Evolutionary conservation across 352 stramenopile genomes (phyloP).

Genomic region (Globisporangium carolinianum): DNA sequence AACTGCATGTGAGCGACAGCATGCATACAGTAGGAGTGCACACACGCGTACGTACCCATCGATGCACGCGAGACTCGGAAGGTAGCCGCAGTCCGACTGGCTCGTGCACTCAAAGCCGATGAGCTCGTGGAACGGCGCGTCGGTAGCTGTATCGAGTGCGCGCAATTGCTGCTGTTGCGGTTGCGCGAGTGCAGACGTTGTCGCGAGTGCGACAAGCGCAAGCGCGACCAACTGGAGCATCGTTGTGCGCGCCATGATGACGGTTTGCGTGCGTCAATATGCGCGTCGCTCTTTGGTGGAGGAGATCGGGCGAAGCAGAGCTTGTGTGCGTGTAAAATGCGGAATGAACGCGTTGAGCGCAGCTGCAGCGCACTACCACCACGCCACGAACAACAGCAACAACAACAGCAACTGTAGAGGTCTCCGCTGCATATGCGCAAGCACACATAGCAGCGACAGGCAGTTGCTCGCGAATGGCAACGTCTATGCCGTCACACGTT

Average conservation of each 20-base stretch:
- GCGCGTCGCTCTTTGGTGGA: too few species aligned
- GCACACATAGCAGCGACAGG: not conserved
- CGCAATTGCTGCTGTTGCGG: not conserved
- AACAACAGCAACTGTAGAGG: too few species aligned
- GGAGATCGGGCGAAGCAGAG: too few species aligned
- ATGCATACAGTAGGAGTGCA: not conserved
- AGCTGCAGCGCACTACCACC: too few species aligned
- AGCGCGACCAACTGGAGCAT: conserved; percentile 5
- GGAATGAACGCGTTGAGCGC: too few species aligned
- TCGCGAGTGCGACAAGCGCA: not conserved
- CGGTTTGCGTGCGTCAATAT: too few species aligned
- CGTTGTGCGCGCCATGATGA: not conserved
- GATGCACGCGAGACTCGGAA: conserved; percentile 67
- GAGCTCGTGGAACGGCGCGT: conserved; percentile 22
- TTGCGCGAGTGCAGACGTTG: not conserved
- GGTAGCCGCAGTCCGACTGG: conserved; percentile 62
- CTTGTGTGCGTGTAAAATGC: too few species aligned
- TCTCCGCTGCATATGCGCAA: too few species aligned
- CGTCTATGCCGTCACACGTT: not conserved
- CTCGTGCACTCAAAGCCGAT: conserved; percentile 38
- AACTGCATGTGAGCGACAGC: not conserved
- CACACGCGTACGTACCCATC: conserved; percentile 24
- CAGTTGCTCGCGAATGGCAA: too few species aligned
- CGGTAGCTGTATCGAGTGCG: not conserved
- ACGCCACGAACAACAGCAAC: too few species aligned